Evolutionary conservation across 2,329 filamentous ascomycete genomes (phyloP), one percentile per base, ranked within the genome.

Genomic region (Lasiodiplodia sp.): DNA sequence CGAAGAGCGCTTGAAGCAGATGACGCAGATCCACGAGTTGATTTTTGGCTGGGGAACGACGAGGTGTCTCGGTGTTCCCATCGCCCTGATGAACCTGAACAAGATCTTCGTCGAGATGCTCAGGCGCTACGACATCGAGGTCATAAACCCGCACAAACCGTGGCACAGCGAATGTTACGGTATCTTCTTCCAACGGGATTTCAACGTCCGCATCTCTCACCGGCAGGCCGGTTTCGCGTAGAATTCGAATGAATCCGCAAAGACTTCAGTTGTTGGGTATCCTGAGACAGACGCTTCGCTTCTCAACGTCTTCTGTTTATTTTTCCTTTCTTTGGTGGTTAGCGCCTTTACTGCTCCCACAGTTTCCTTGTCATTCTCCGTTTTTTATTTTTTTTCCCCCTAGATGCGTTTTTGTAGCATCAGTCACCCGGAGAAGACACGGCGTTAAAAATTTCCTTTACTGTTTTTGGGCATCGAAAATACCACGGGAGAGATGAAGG

Each of bases 71-170:
- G 79, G 79, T 10, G 72, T 69, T 38, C 73, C 73, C 3, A 71
- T 81, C 28, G 79, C 79, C 11, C 49, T 76, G 60, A 75, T 80
- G 53, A 79, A 81, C 71, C 72, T 81, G 21, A 75, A 80, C 67
- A 81, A 81, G 71, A 71, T 79, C 3, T 76, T 81, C 38, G 80
- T 83, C 34, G 82, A 86, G 77, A 25, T 67, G n/a, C 62, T 70
- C 16, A 47, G 68, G 14, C 65, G 68, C 2, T 70, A 56, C 14
- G 66, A 70, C 25, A 44, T 70, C 37, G 40, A 38, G 14, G 28
- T 38, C 38, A 25, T 66, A 51, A 49, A 66, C 34, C 66, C 69
- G 0, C 51, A 58, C 28, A 55, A 62, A 14, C 69, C 69, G 21
- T 70, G 69, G 69, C 21, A 65, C 34, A 68, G 66, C 52, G 21